A percentile compares a stretch with the other conserved stretches of the same genome.
These are phyloP conservation scores for Blastomyces silverae DNA, from an alignment of 2,329 filamentous ascomycete species.

Conservation along the genomic window DNA sequence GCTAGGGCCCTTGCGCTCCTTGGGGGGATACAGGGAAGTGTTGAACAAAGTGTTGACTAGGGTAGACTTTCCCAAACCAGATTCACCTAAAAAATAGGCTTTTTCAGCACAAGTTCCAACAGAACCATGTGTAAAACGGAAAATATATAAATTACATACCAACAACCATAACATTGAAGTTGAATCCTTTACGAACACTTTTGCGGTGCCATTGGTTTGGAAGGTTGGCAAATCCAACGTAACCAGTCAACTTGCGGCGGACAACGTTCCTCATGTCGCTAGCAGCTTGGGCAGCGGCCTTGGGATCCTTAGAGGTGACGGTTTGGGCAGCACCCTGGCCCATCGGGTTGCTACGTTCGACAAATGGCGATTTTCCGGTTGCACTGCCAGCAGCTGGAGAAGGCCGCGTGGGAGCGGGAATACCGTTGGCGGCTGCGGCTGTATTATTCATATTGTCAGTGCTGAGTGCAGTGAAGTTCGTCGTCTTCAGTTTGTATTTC, in stretches of 20 bases:
- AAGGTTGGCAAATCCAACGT: constrained; percentile 96
- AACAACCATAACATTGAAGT: constrained; percentile 99
- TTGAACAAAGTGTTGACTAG: constrained; percentile 99
- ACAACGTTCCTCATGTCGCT: constrained; percentile 89
- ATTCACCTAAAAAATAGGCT: constrained; percentile 65
- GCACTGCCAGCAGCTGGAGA: constrained; percentile 36
- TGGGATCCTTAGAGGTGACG: constrained; percentile 59
- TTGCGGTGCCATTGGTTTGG: constrained; percentile 99
- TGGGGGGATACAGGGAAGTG: constrained; percentile 95
- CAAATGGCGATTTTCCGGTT: constrained; percentile 52
- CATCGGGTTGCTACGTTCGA: constrained; percentile 54
- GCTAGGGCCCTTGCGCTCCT: constrained; percentile 95
- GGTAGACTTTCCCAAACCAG: constrained; percentile 96
- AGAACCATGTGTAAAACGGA: background rate
- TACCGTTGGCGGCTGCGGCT: constrained; percentile 30
- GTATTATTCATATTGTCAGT: constrained; percentile 30
- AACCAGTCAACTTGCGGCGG: constrained; percentile 94
- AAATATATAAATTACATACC: constrained; percentile 55
- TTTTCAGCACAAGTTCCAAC: background rate
- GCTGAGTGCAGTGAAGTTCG: constrained; percentile 23
- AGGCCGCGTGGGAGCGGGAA: constrained; percentile 26
- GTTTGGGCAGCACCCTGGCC: constrained; percentile 51
- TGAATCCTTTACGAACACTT: constrained; percentile 99
- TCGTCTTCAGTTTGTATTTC: constrained; percentile 17
- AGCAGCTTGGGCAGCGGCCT: constrained; percentile 49